phyloP scores from a whole-genome alignment of 129 eudicot species.

The Logfia minima region DNA sequence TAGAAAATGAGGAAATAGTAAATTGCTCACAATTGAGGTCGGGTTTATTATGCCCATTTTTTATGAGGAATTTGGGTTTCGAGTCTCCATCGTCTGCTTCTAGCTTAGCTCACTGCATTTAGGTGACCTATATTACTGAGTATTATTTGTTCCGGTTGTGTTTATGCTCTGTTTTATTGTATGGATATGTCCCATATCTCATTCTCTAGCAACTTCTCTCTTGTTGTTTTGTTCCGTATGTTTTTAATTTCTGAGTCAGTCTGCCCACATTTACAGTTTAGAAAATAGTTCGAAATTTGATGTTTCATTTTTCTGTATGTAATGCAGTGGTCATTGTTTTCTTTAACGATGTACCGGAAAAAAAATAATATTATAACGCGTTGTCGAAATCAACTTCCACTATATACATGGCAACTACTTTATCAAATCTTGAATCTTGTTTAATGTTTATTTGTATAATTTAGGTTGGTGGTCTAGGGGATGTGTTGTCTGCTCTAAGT shows the following conservation, averaged over 20 bases:
- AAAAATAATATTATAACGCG: background rate
- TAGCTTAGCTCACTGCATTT: background rate
- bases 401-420: background rate
- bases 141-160: background rate
- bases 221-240: background rate
- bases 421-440: slow-evolving; percentile 15
- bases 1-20: background rate
- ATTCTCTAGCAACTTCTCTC: background rate
- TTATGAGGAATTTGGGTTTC: background rate
- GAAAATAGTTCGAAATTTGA: background rate
- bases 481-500: slow-evolving; percentile 94
- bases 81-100: background rate
- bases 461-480: slow-evolving; percentile 98
- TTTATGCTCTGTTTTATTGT: background rate
- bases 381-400: slow-evolving; percentile 5
- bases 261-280: slow-evolving; percentile 1
- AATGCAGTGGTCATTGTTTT: background rate
- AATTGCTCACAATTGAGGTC: background rate
- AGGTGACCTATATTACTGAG: background rate
- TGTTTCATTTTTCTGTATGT: background rate
- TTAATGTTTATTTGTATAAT: slow-evolving; percentile 3
- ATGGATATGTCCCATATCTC: background rate
- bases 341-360: background rate
- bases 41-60: background rate
- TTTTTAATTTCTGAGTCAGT: background rate